Evolutionary conservation across 1,284 basidiomycete genomes (phyloP).

Genomic region (Trichosporon ovoides): DNA sequence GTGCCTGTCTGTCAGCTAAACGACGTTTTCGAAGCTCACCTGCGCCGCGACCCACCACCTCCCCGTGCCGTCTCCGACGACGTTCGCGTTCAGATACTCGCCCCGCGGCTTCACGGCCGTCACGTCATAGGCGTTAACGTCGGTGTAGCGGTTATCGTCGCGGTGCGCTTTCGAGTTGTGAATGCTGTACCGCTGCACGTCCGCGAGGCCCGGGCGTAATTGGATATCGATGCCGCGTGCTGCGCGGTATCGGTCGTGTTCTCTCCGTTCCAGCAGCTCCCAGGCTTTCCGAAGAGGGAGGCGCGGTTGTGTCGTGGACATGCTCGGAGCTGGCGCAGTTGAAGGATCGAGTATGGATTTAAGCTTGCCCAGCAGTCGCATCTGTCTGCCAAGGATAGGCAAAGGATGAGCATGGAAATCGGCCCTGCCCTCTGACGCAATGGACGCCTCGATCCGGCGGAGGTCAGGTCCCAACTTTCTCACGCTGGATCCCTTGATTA

Average conservation of each 20-base stretch:
- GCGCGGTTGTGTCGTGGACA: neutral
- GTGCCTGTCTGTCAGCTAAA: slow-evolving; percentile 29
- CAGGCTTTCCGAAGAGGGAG: neutral
- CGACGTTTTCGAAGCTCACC: slow-evolving; percentile 22
- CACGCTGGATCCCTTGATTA: too few relatives aligned
- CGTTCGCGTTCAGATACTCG: slow-evolving; percentile 43
- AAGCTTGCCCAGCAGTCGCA: too few relatives aligned
- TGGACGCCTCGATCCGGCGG: too few relatives aligned
- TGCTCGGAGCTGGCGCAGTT: neutral
- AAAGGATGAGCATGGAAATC: too few relatives aligned
- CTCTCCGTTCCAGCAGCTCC: neutral
- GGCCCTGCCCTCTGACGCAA: too few relatives aligned
- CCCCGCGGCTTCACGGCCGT: slow-evolving; percentile 29
- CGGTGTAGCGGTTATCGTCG: slow-evolving; percentile 35
- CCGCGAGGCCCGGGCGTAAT: slow-evolving; percentile 28
- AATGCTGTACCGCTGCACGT: slow-evolving; percentile 12
- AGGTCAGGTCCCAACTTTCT: too few relatives aligned
- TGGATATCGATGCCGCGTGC: slow-evolving; percentile 18
- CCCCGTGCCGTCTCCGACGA: slow-evolving; percentile 29
- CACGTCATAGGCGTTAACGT: slow-evolving; percentile 43
- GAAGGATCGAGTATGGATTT: too few relatives aligned
- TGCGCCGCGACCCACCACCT: slow-evolving; percentile 43
- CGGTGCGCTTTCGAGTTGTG: slow-evolving; percentile 2
- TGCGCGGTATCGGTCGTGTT: neutral
- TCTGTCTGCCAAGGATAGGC: too few relatives aligned